Percentiles rank a stretch among this genome's conserved stretches.
These are phyloP conservation scores for Exsudoporus frostii DNA, from an alignment of 768 basidiomycete species.

Conservation along the genomic window DNA sequence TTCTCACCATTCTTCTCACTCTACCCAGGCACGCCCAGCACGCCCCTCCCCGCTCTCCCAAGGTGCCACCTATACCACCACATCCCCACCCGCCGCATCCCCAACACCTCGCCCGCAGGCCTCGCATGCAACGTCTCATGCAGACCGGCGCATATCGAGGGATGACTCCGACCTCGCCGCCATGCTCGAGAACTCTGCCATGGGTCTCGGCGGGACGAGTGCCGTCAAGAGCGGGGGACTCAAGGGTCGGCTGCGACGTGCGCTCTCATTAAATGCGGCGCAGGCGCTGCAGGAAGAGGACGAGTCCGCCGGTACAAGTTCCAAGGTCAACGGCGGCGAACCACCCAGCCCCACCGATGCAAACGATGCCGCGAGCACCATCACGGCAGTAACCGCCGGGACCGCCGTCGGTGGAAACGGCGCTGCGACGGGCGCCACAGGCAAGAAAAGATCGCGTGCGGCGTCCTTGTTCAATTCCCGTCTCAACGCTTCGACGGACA, in stretches of 20 bases:
- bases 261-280: slow-evolving; percentile 61
- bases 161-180: slow-evolving; percentile 70
- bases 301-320: background rate
- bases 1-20: slow-evolving; percentile 25
- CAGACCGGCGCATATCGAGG: slow-evolving; percentile 74
- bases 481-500: slow-evolving; percentile 86
- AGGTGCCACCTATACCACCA: slow-evolving; percentile 25
- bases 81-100: slow-evolving; percentile 12
- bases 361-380: slow-evolving; percentile 29
- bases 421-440: slow-evolving; percentile 29
- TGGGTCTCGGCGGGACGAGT: slow-evolving; percentile 34
- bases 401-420: slow-evolving; percentile 4
- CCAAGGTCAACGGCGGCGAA: slow-evolving; percentile 32
- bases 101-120: slow-evolving; percentile 23
- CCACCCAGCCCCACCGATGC: slow-evolving; percentile 27
- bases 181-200: slow-evolving; percentile 42
- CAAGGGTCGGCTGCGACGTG: slow-evolving; percentile 74
- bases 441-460: slow-evolving; percentile 70
- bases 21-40: slow-evolving; percentile 28
- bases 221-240: slow-evolving; percentile 62
- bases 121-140: slow-evolving; percentile 46
- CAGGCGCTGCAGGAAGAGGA: slow-evolving; percentile 52
- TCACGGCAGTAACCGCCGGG: slow-evolving; percentile 40
- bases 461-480: slow-evolving; percentile 84
- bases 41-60: slow-evolving; percentile 35